These are phyloP conservation scores for Aspergillus pseudoglaucus DNA, from an alignment of 2,329 filamentous ascomycete species.

Conservation along the genomic window DNA sequence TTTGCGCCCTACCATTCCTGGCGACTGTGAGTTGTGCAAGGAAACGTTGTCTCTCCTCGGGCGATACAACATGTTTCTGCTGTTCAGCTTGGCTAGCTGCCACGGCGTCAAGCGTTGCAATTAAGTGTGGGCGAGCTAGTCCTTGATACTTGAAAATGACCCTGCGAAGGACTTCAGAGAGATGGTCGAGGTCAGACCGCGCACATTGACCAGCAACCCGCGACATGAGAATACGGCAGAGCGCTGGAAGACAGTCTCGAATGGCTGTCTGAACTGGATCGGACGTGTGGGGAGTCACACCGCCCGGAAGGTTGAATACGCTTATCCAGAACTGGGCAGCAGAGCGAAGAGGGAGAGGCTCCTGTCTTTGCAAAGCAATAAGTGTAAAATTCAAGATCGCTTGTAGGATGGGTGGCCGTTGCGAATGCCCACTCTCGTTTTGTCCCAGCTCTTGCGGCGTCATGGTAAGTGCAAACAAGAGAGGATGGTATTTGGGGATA, in stretches of 20 bases:
- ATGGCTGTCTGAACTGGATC: slow-evolving; percentile 23
- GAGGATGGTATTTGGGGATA: slow-evolving; percentile 35
- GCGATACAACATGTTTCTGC: slow-evolving; percentile 18
- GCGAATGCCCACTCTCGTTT: not conserved
- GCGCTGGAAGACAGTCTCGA: slow-evolving; percentile 29
- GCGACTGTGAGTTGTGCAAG: slow-evolving; percentile 33
- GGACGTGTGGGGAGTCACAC: slow-evolving; percentile 13
- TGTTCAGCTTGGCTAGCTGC: slow-evolving; percentile 16
- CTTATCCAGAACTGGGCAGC: slow-evolving; percentile 40
- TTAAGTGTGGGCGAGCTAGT: slow-evolving; percentile 32
- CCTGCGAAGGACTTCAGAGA: slow-evolving; percentile 36
- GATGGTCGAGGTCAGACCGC: slow-evolving; percentile 38
- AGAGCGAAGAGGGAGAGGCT: slow-evolving; percentile 43
- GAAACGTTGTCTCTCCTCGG: slow-evolving; percentile 36
- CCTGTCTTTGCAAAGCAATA: slow-evolving; percentile 33
- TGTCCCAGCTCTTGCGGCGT: slow-evolving; percentile 11
- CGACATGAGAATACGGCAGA: slow-evolving; percentile 34
- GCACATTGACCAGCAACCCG: slow-evolving; percentile 40
- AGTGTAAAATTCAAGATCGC: slow-evolving; percentile 37
- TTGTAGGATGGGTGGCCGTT: slow-evolving; percentile 22
- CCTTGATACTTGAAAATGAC: slow-evolving; percentile 38
- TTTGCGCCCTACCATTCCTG: slow-evolving; percentile 31
- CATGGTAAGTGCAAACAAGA: slow-evolving; percentile 31
- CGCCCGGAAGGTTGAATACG: slow-evolving; percentile 28
- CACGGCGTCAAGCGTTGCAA: slow-evolving; percentile 29